Evolutionary conservation across 1,139 yeast species (phyloP).

Genomic region (Entelexis paramagnoliae): DNA sequence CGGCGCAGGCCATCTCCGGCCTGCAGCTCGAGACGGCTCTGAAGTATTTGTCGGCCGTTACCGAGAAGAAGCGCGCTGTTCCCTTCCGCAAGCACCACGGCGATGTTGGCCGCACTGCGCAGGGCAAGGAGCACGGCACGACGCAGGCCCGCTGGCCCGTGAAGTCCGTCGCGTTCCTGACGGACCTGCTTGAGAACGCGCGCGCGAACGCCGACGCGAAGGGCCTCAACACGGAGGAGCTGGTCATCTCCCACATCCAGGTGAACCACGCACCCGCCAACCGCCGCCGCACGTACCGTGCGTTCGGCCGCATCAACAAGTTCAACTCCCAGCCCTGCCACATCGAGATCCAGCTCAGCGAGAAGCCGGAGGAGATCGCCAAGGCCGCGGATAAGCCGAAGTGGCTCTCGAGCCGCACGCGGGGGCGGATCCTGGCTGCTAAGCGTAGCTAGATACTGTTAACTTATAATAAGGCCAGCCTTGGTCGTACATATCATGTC

Average conservation of each 20-base stretch:
- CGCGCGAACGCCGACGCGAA: constrained; percentile 98
- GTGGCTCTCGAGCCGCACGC: constrained; percentile 82
- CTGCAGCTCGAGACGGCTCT: constrained; percentile 97
- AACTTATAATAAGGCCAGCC: constrained; percentile 6
- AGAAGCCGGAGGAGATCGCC: constrained; percentile 87
- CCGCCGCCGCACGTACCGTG: constrained; percentile 99
- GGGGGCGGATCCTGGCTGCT: constrained; percentile 82
- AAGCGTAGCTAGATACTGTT: constrained; percentile 34
- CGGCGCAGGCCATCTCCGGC: constrained; percentile 96
- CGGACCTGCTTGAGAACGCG: constrained; percentile 94
- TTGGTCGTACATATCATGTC: constrained; percentile 8
- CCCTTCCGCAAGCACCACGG: constrained; percentile 98
- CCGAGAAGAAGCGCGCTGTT: constrained; percentile 98
- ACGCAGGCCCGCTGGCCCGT: constrained; percentile 99
- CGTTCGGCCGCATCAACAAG: constrained; percentile 99
- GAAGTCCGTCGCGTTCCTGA: constrained; percentile 91
- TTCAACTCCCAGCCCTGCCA: constrained; percentile 98
- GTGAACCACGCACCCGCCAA: constrained; percentile 99
- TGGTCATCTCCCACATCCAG: constrained; percentile 95
- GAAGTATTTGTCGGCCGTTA: constrained; percentile 89
- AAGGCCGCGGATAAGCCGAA: constrained; percentile 75
- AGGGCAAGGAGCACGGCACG: constrained; percentile 99
- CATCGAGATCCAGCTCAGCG: constrained; percentile 94
- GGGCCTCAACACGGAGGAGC: constrained; percentile 92
- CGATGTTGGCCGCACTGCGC: constrained; percentile 98